Conservation (phyloP, 805 yeast genomes). For the Zygoascus bituminiphila region DNA sequence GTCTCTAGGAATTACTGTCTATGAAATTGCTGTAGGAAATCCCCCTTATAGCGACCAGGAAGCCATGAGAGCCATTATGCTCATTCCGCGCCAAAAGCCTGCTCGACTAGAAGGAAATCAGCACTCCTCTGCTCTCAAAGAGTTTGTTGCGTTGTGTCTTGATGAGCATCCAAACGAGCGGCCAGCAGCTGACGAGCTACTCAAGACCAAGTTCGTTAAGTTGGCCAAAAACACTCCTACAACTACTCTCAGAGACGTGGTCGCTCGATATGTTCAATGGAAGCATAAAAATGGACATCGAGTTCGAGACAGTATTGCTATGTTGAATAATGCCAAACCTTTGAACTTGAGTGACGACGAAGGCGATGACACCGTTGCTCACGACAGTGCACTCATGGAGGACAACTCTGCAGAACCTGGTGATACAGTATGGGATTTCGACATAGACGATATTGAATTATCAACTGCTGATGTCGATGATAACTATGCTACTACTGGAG, state of each 20-base stretch:
- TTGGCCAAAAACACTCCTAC: conserved; percentile 55
- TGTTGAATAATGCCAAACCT: conserved; percentile 19
- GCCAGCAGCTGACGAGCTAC: conserved; percentile 75
- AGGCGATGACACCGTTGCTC: conserved; percentile 12
- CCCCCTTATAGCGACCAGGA: conserved; percentile 97
- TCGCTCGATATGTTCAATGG: conserved; percentile 45
- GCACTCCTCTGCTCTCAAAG: conserved; percentile 68
- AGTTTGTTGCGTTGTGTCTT: conserved; percentile 80
- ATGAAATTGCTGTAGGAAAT: conserved; percentile 91
- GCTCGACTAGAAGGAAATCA: conserved; percentile 89
- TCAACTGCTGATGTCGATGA: neutral
- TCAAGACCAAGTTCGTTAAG: conserved; percentile 65
- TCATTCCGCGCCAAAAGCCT: conserved; percentile 88
- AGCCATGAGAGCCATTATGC: conserved; percentile 88
- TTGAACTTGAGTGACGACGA: conserved; percentile 10
- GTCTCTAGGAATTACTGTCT: conserved; percentile 92
- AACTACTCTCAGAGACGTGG: conserved; percentile 56
- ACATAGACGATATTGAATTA: conserved; percentile 23
- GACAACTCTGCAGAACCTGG: neutral
- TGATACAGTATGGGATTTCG: conserved; percentile 4
- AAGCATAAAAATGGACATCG: conserved; percentile 45
- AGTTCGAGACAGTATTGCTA: conserved; percentile 32
- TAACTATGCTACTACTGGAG: neutral
- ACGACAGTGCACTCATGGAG: neutral
- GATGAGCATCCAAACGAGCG: conserved; percentile 92